A percentile compares a stretch with the other conserved stretches of the same genome.
Evolutionary conservation across 352 stramenopile species (phyloP).

Genomic region (Pythium apleroticum): DNA sequence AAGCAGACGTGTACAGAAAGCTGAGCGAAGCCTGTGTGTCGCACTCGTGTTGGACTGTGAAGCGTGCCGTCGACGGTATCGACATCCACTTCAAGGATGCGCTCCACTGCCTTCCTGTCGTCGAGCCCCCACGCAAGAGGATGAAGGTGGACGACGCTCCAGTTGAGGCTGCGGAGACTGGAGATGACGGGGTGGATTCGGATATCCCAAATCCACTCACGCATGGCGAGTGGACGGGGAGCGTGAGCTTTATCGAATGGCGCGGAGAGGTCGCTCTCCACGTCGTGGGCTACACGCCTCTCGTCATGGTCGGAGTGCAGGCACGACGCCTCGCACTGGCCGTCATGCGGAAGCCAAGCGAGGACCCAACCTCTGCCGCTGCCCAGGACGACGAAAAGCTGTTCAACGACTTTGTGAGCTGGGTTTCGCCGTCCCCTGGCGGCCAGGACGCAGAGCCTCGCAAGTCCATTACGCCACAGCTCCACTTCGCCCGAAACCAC

Average conservation of each 20-base stretch:
- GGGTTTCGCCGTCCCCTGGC: conserved; percentile 34
- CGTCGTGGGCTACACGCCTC: conserved; percentile 65
- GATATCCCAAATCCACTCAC: conserved; percentile 46
- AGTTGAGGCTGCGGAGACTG: background rate
- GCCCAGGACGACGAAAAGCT: conserved; percentile 69
- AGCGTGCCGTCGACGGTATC: conserved; percentile 75
- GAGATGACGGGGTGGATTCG: conserved; percentile 27
- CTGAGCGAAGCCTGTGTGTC: conserved; percentile 57
- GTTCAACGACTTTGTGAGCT: conserved; percentile 87
- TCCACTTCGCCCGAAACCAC: conserved; percentile 75
- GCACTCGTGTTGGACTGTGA: conserved; percentile 72
- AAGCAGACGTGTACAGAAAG: conserved; percentile 78
- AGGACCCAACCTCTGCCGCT: conserved; percentile 24
- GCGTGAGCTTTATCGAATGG: conserved; percentile 88
- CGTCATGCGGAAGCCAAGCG: conserved; percentile 51
- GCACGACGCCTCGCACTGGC: conserved; percentile 75
- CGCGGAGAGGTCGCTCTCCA: conserved; percentile 74
- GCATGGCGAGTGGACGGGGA: conserved; percentile 74
- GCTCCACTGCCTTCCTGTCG: conserved; percentile 64
- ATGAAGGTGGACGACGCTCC: conserved; percentile 46
- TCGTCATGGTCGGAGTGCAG: conserved; percentile 80
- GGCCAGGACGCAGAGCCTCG: conserved; percentile 37
- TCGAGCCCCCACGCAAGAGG: conserved; percentile 71
- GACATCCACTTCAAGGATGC: conserved; percentile 77
- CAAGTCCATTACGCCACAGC: conserved; percentile 65